phyloP scores from a whole-genome alignment of 225 moss, liverwort and hornwort species.

The Bryoerythrophyllum caledonicum region DNA sequence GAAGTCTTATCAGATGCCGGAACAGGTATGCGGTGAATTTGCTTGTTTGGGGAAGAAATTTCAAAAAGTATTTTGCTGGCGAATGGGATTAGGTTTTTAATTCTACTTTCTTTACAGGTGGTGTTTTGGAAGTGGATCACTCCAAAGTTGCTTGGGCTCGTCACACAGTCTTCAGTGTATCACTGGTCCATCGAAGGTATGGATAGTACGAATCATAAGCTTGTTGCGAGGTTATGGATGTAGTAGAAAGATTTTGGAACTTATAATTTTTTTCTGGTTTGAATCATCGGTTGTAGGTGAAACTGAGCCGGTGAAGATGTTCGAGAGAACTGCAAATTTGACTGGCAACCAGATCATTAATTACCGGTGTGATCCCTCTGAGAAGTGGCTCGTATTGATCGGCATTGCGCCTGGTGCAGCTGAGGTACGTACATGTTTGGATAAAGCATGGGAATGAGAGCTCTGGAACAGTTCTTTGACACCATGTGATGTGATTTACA shows the following conservation, averaged over 20 bases:
- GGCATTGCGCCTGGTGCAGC: conserved; percentile 98
- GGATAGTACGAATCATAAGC: not conserved
- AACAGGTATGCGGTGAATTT: conserved; percentile 68
- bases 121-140: conserved; percentile 99
- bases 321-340: conserved; percentile 94
- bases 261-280: not conserved
- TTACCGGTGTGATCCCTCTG: conserved; percentile 94
- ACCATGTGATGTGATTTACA: conserved; percentile 35
- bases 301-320: conserved; percentile 82
- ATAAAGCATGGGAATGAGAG: not conserved
- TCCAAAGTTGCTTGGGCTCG: conserved; percentile 84
- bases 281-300: conserved; percentile 56
- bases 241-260: not conserved
- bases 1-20: conserved; percentile 97
- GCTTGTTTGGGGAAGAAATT: not conserved
- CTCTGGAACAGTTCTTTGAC: not conserved
- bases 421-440: conserved; percentile 53
- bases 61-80: not conserved
- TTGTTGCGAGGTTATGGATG: conserved; percentile 8
- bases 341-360: conserved; percentile 93
- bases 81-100: not conserved
- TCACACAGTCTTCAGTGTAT: conserved; percentile 86
- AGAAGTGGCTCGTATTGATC: conserved; percentile 99
- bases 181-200: conserved; percentile 99
- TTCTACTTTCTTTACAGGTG: conserved; percentile 48